phyloP scores from a whole-genome alignment of 2,329 filamentous ascomycete species.

The Arachnopeziza araneosa region DNA sequence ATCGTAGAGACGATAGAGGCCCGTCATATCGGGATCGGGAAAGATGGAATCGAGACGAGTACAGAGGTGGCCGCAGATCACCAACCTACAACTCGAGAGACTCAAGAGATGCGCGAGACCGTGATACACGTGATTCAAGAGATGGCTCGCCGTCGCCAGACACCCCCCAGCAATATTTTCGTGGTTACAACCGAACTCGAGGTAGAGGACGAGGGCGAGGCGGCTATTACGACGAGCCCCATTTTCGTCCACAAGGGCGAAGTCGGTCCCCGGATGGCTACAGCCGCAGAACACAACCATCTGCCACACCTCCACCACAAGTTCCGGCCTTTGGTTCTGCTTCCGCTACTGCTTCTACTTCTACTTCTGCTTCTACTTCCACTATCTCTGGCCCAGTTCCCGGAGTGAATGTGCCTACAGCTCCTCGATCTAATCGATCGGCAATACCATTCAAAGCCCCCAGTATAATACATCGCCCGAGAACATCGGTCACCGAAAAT shows the following conservation, averaged over 20 bases:
- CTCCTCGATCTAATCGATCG: constrained; percentile 14
- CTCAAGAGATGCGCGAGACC: constrained; percentile 35
- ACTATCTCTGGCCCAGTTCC: constrained; percentile 16
- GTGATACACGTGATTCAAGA: constrained; percentile 63
- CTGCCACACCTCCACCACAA: constrained; percentile 46
- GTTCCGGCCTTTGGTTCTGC: constrained; percentile 49
- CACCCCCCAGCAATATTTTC: constrained; percentile 35
- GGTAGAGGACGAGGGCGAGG: constrained; percentile 44
- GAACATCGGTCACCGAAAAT: not conserved
- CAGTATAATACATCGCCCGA: too few species aligned
- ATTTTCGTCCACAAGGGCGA: constrained; percentile 31
- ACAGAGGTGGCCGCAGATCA: constrained; percentile 50
- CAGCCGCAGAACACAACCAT: constrained; percentile 35
- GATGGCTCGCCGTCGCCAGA: constrained; percentile 64
- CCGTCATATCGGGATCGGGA: constrained; percentile 44
- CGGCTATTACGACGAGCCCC: constrained; percentile 51
- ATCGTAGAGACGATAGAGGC: constrained; percentile 45
- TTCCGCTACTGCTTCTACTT: not conserved
- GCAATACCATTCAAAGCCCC: too few species aligned
- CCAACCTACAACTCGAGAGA: constrained; percentile 57
- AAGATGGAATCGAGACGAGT: constrained; percentile 27
- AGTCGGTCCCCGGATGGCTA: constrained; percentile 30
- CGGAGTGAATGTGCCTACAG: constrained; percentile 25
- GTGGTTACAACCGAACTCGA: constrained; percentile 44
- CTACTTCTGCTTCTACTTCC: constrained; percentile 1